phyloP scores from a whole-genome alignment of 495 filamentous ascomycete species.

The Geoglossum glabrum region DNA sequence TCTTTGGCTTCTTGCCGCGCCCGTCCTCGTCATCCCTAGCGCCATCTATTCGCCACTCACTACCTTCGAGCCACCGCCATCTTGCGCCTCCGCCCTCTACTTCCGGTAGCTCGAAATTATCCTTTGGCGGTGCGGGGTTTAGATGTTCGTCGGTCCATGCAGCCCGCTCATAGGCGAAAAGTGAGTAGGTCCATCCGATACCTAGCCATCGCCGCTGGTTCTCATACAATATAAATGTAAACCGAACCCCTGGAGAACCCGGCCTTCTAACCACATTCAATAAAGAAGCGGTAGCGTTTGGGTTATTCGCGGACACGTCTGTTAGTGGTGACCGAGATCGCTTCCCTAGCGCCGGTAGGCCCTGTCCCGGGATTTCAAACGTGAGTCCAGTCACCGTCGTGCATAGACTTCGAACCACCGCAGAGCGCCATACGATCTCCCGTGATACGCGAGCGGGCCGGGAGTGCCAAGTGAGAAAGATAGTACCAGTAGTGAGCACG shows the following conservation, averaged over 20 bases:
- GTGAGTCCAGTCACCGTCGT: slow-evolving; percentile 58
- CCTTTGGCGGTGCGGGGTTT: slow-evolving; percentile 54
- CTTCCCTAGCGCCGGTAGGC: slow-evolving; percentile 12
- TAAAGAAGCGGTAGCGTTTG: slow-evolving; percentile 8
- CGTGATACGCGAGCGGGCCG: slow-evolving; percentile 68
- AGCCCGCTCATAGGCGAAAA: slow-evolving; percentile 73
- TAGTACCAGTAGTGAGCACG: slow-evolving; percentile 55
- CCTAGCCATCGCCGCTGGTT: slow-evolving; percentile 94
- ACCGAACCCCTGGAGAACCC: slow-evolving; percentile 54
- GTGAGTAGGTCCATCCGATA: slow-evolving; percentile 78
- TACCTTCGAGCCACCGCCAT: slow-evolving; percentile 77
- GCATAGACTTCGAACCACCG: slow-evolving; percentile 41
- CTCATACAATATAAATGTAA: slow-evolving; percentile 90
- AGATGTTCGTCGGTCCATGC: slow-evolving; percentile 95
- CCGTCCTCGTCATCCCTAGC: slow-evolving; percentile 27
- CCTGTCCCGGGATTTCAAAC: slow-evolving; percentile 26
- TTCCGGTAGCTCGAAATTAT: slow-evolving; percentile 70
- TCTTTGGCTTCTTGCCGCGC: slow-evolving; percentile 18
- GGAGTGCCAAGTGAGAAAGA: slow-evolving; percentile 79
- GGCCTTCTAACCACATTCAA: background rate
- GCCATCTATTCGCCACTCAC: slow-evolving; percentile 78
- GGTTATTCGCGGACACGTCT: background rate
- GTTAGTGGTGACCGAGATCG: background rate
- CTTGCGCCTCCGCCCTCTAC: slow-evolving; percentile 59
- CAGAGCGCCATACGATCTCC: slow-evolving; percentile 78